Evolutionary conservation across 768 basidiomycete species (phyloP).

Genomic region (Kwoniella pini): DNA sequence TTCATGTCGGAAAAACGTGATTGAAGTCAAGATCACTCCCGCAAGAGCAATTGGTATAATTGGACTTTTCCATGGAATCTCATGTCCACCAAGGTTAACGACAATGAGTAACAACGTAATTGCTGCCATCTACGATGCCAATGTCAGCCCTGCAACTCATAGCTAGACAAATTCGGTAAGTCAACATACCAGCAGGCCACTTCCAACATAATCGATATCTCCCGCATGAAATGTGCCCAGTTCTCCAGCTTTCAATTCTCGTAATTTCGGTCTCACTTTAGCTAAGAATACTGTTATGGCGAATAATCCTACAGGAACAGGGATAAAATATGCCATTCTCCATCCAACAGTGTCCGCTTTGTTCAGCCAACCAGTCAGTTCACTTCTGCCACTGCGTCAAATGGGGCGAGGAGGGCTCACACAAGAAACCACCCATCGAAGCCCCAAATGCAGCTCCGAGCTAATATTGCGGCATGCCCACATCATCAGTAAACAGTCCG

Average conservation of each 20-base stretch:
- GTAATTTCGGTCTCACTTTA: constrained; percentile 22
- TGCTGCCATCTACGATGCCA: constrained; percentile 22
- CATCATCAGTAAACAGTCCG: background rate
- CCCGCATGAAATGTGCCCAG: background rate
- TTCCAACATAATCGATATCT: constrained; percentile 24
- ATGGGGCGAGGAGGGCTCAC: too few relatives aligned
- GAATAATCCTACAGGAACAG: constrained; percentile 22
- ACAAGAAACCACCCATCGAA: constrained; percentile 22
- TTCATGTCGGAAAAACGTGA: constrained; percentile 23
- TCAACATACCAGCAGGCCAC: constrained; percentile 17
- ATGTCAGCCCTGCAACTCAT: background rate
- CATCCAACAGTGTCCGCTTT: constrained; percentile 27
- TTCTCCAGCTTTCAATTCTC: constrained; percentile 5
- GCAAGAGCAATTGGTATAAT: constrained; percentile 15
- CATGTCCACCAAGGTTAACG: constrained; percentile 23
- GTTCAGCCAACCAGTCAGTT: too few relatives aligned
- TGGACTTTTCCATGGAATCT: constrained; percentile 24
- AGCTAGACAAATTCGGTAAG: too few relatives aligned
- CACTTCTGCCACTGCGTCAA: too few relatives aligned
- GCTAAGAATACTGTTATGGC: constrained; percentile 19
- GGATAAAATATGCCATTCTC: constrained; percentile 25
- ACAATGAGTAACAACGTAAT: constrained; percentile 27
- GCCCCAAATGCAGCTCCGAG: constrained; percentile 27
- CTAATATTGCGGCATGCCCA: background rate
- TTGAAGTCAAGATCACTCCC: background rate